Percentiles rank a stretch among this genome's conserved stretches.
Conservation (phyloP, 2,329 filamentous ascomycete species). For the Xylariales sp. region DNA sequence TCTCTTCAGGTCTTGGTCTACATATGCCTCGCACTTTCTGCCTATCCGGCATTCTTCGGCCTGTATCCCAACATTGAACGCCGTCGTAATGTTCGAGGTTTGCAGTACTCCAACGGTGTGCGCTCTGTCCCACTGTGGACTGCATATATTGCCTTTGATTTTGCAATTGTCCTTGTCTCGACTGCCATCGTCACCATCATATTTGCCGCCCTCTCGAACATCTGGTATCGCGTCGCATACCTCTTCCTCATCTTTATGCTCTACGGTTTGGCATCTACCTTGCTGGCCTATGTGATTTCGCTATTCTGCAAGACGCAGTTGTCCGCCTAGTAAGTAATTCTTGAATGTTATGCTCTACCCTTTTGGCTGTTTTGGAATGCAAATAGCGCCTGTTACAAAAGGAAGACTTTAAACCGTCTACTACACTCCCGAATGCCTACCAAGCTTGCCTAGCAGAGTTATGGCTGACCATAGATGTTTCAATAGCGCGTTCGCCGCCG, state of each 20-base stretch:
- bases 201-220: conserved; percentile 57
- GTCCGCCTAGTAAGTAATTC: too few species aligned
- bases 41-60: conserved; percentile 81
- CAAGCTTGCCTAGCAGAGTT: too few species aligned
- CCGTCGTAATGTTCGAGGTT: conserved; percentile 69
- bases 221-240: conserved; percentile 77
- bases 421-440: too few species aligned
- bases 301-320: conserved; percentile 75
- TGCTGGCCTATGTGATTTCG: conserved; percentile 77
- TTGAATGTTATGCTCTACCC: too few species aligned
- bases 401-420: too few species aligned
- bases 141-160: conserved; percentile 78
- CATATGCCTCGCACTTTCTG: conserved; percentile 71
- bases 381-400: too few species aligned
- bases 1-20: conserved; percentile 77
- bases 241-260: conserved; percentile 76
- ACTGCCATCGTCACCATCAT: conserved; percentile 64
- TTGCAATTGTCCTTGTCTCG: conserved; percentile 63
- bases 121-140: conserved; percentile 77
- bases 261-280: conserved; percentile 72
- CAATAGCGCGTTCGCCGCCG: conserved; percentile 76
- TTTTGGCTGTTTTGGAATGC: too few species aligned
- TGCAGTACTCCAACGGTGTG: conserved; percentile 91
- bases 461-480: too few species aligned
- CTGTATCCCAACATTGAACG: conserved; percentile 86